Evolutionary conservation across 345 rosid species (phyloP), one percentile per base, ranked within the genome.

Genomic region (Microcos paniculata): DNA sequence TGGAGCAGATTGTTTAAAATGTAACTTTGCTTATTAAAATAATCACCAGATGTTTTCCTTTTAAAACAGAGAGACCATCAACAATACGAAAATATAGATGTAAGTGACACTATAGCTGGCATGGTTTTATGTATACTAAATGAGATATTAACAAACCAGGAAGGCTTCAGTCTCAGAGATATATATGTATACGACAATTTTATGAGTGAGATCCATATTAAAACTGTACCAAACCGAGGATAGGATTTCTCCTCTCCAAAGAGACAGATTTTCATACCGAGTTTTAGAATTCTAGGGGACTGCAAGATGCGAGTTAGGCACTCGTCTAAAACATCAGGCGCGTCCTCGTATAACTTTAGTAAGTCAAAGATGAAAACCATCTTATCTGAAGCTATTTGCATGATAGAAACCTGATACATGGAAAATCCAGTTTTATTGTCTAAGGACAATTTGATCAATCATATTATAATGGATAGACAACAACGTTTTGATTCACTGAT

Each of bases 371-470:
- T 81, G 89, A 90, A 95, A 77, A 88, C 87, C 80, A 75, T 85
- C 84, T 72, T 87, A 66, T 87, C 90, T 24, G 93, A 83, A 78
- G 97, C 94, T 80, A 95, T 88, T 86, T 95, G 99, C 92, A 95
- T 86, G 62, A 95, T 90, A 71, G 99, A 91, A 81, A 95, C 99
- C 99, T 95, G 97, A 76, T 80, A 85, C 42, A 73, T 49, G 45
- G 69, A 64, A 76, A 35, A 45, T 2, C 1, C 23, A 45, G 13
- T 61, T 70, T 75, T 31, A 76, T 52, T 62, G 68, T 65, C 55
- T 19, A 74, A 42, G 30, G 16, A 52, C 46, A 30, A 16, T 52
- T 65, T 14, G 31, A 48, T 42, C 30, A 28, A 9, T 33, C 61
- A 31, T n/a, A 49, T 64, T 24, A 63, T 16, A 75, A 24, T 65